Conservation (phyloP, 2,329 filamentous ascomycete species). For the Alternaria longipes region DNA sequence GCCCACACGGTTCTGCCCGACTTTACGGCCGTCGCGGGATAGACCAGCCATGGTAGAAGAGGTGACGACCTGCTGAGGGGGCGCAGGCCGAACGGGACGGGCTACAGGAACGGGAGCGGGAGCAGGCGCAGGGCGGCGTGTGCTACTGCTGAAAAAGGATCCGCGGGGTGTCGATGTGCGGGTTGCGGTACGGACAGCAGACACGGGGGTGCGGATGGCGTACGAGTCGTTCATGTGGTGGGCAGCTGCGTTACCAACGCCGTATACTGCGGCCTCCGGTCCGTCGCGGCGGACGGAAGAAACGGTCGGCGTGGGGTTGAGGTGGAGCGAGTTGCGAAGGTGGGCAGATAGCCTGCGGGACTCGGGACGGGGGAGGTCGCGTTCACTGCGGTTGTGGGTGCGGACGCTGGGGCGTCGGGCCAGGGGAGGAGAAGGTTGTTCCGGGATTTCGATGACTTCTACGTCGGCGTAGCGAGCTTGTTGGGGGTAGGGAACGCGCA, state of each 20-base stretch:
- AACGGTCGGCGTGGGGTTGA: constrained; percentile 33
- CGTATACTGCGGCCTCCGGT: constrained; percentile 59
- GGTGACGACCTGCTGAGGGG: constrained; percentile 21
- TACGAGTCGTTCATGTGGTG: constrained; percentile 69
- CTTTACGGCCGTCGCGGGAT: constrained; percentile 46
- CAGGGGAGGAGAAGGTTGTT: constrained; percentile 35
- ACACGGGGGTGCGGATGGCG: constrained; percentile 42
- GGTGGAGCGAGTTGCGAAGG: constrained; percentile 58
- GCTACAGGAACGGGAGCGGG: constrained; percentile 9
- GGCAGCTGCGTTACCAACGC: constrained; percentile 61
- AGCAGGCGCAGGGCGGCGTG: constrained; percentile 32
- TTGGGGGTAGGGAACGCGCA: constrained; percentile 43
- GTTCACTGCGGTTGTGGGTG: constrained; percentile 36
- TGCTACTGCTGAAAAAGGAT: constrained; percentile 37
- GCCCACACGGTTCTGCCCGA: constrained; percentile 50
- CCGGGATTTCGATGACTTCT: constrained; percentile 44
- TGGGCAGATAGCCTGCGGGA: constrained; percentile 56
- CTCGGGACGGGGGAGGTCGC: constrained; percentile 32
- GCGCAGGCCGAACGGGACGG: constrained; percentile 10
- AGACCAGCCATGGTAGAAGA: constrained; percentile 51
- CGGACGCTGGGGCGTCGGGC: constrained; percentile 40
- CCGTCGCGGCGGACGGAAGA: constrained; percentile 44
- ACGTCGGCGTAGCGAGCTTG: constrained; percentile 33
- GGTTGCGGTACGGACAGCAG: constrained; percentile 39
- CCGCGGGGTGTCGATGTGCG: constrained; percentile 33